A percentile compares a stretch with the other conserved stretches of the same genome.
phyloP scores from a whole-genome alignment of 306 rosid genomes.

The Comarum palustre region DNA sequence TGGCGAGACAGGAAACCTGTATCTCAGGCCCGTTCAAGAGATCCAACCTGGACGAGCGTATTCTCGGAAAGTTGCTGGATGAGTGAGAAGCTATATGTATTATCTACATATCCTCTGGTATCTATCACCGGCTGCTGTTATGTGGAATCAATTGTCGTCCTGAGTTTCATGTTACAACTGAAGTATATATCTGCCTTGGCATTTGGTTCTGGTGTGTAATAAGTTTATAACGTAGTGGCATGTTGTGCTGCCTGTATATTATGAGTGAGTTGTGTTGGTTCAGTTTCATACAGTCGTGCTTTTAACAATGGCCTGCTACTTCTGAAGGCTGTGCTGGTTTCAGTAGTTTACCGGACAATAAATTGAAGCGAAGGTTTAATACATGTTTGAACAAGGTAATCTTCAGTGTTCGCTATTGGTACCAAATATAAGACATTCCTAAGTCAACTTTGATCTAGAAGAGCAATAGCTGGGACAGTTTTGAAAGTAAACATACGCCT shows the following conservation, averaged over 20 bases:
- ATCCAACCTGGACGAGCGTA: constrained; percentile 56
- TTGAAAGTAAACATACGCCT: too few relatives aligned
- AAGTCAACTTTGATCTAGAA: too few relatives aligned
- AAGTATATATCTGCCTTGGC: not conserved
- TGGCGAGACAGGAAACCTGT: constrained; percentile 59
- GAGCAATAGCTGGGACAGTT: too few relatives aligned
- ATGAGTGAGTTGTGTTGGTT: not conserved
- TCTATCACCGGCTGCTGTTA: not conserved
- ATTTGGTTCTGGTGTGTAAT: not conserved
- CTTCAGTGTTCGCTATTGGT: too few relatives aligned
- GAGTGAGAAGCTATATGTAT: constrained; percentile 7
- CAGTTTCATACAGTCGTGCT: not conserved
- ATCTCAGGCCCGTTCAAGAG: constrained; percentile 52
- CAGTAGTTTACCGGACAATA: constrained; percentile 3
- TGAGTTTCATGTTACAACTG: not conserved
- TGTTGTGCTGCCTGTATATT: not conserved
- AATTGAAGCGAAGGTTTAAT: not conserved
- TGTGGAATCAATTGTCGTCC: not conserved
- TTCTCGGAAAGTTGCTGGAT: constrained; percentile 74
- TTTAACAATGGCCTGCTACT: not conserved
- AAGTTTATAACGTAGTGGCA: not conserved
- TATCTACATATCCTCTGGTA: not conserved
- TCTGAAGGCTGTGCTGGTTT: not conserved
- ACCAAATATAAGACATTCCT: too few relatives aligned
- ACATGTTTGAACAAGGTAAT: not conserved